Base-by-base conservation (phyloP, 352 stramenopile genomes). In the Blastocystis sp. region DNA sequence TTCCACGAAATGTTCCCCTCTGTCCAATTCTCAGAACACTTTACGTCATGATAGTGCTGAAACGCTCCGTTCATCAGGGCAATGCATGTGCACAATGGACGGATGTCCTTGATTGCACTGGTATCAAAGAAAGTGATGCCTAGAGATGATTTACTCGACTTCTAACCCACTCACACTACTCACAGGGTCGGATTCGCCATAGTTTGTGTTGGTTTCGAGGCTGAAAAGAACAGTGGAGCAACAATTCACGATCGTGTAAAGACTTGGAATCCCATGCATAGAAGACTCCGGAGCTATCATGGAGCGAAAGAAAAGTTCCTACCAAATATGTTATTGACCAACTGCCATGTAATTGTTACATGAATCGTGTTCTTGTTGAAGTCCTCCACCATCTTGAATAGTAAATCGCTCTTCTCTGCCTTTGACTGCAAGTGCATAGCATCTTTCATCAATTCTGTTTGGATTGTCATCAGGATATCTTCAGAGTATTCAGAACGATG, bases 71-170 rank as follows among this genome's bases (percentile, higher is more conserved):
- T 85, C 20, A 85, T 39, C 18, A 85, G 56, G 8, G 53, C 73
- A 50, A 85, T 66, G 73, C 73, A 85, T 0, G 73, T 85, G 50
- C 73, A 85, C 13, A 85, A 30, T 13, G 73, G 30, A 30, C 54
- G 50, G 2, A 85, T 50, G 39, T 85, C 73, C 50, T 68, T 66
- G 18, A 85, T 41, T 4, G 73, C 56, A 13, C 73, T 45, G 18
- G 73, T 85, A 37, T 85, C 63, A 43, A 85, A 85, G 47, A 85
- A 68, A 2, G 73, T 85, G 50, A 85, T 85, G 73, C 66, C 66
- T 78, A n/a, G 26, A 11, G n/a, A 24, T 7, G n/a, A 26, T n/a
- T 0, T 13, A 26, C 37, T 13, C 7, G 43, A n/a, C 11, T 41
- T n/a, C 3, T 37, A 3, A 9, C 66, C 30, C 56, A 78, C 73